phyloP scores from a whole-genome alignment of 176 grass and related monocot genomes.

The Musa troglodytarum region DNA sequence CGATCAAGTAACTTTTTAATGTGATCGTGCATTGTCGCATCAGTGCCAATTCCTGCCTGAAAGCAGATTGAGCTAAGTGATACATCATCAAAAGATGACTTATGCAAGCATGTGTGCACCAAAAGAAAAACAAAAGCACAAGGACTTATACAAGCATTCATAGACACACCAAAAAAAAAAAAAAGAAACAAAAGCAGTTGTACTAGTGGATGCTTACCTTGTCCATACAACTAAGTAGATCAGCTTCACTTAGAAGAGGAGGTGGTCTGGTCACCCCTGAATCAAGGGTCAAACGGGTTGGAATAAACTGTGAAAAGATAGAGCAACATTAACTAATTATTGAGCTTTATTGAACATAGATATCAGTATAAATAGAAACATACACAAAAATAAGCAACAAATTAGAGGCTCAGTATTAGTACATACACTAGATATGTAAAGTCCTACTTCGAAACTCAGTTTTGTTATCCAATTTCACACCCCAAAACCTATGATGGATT shows the following conservation, averaged over 20 bases:
- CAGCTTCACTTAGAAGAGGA: conserved; percentile 92
- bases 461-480: too few relatives aligned
- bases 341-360: conserved; percentile 1
- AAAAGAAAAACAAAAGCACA: background rate
- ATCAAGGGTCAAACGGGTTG: conserved; percentile 84
- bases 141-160: background rate
- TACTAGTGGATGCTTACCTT: conserved; percentile 33
- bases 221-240: conserved; percentile 95
- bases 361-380: conserved; percentile 6
- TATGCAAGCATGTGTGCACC: background rate
- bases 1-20: conserved; percentile 97
- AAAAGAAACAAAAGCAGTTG: background rate
- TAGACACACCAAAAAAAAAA: background rate
- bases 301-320: conserved; percentile 64
- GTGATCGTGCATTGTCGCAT: conserved; percentile 99
- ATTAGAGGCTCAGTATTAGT: background rate
- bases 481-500: too few relatives aligned
- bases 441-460: too few relatives aligned
- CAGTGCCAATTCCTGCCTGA: conserved; percentile 96
- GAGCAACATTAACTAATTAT: background rate
- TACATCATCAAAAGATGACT: conserved; percentile 4
- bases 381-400: background rate
- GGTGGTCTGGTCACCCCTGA: conserved; percentile 84
- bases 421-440: background rate
- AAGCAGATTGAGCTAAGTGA: conserved; percentile 29